These are phyloP conservation scores for Skeletonema costatum DNA, from an alignment of 108 stramenopile species.

Conservation along the genomic window DNA sequence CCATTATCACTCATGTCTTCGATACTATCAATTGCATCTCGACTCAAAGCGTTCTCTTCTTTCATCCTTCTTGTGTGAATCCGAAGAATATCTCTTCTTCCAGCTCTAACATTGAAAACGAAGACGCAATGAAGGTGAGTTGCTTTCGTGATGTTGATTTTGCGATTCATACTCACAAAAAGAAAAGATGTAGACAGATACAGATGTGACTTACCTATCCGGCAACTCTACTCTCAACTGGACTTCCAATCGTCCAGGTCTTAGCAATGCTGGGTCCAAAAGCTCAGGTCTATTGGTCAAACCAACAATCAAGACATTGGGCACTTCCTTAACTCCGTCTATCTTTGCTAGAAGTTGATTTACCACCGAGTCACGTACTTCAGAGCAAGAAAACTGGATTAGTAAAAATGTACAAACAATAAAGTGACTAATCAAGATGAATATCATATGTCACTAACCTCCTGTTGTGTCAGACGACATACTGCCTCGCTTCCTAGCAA, in stretches of 20 bases:
- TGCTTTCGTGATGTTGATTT: too few relatives aligned
- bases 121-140: not conserved
- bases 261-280: conserved; percentile 78
- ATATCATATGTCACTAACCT: not conserved
- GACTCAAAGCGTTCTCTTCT: conserved; percentile 68
- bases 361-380: conserved; percentile 84
- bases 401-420: not conserved
- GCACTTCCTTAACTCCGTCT: conserved; percentile 78
- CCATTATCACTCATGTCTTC: conserved; percentile 70
- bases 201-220: conserved; percentile 30
- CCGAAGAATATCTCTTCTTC: conserved; percentile 77
- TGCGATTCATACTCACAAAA: not conserved
- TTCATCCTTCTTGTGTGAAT: conserved; percentile 91
- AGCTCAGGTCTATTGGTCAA: conserved; percentile 90
- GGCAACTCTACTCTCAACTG: conserved; percentile 84
- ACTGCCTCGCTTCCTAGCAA: conserved; percentile 80
- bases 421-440: not conserved
- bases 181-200: not conserved
- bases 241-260: conserved; percentile 91
- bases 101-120: conserved; percentile 6
- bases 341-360: conserved; percentile 84
- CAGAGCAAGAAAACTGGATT: not conserved
- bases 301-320: conserved; percentile 82
- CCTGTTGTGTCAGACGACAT: conserved; percentile 68
- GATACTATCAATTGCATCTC: conserved; percentile 49